Base-by-base conservation (phyloP, 345 rosid species). In the Anastatica hierochuntica region DNA sequence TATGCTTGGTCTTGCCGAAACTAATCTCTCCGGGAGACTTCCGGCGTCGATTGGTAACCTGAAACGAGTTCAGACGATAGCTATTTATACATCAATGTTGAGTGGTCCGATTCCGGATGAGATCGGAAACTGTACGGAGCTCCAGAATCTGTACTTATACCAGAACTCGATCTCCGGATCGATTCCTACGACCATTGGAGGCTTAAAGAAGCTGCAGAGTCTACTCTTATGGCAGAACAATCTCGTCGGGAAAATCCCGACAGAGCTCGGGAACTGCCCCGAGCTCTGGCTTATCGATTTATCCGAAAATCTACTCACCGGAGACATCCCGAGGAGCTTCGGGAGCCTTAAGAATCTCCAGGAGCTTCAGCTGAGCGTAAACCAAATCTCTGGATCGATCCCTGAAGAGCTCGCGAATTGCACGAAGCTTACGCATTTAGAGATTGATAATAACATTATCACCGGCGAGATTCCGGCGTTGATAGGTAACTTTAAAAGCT, bases 71-170 rank as follows among this genome's bases (percentile, higher is more conserved):
- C 73, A 80, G 47, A 82, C 90, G 1, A 63, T 90, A 2, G 88
- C 97, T 6, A 72, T 86, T 45, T 90, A 90, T 64, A 86, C 94
- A 0, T 71, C 88, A 16, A 63, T 78, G 14, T 69, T 86, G 19
- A 81, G 84, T n/a, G 94, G 94, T 29, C 83, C 71, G 19, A 81
- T 90, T 72, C 95, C 88, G 1, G 74, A 79, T 0, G 97, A 86
- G 49, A 76, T 90, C 16, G 86, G 94, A 1, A 56, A 75, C 51
- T 84, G 95, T 71, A 73, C 86, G n/a, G 69, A 57, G 63, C 95
- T 86, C 2, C 77, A 74, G 52, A 64, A 80, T 70, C 75, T 90
- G 26, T 90, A 81, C 71, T 74, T 90, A 7, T 83, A 90, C 10
- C 82, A 86, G 60, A 90, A 90, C 64, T 70, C 94, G 0, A 70